Evolutionary conservation across 2,329 filamentous ascomycete genomes (phyloP).

Genomic region (Madurella mycetomatis): DNA sequence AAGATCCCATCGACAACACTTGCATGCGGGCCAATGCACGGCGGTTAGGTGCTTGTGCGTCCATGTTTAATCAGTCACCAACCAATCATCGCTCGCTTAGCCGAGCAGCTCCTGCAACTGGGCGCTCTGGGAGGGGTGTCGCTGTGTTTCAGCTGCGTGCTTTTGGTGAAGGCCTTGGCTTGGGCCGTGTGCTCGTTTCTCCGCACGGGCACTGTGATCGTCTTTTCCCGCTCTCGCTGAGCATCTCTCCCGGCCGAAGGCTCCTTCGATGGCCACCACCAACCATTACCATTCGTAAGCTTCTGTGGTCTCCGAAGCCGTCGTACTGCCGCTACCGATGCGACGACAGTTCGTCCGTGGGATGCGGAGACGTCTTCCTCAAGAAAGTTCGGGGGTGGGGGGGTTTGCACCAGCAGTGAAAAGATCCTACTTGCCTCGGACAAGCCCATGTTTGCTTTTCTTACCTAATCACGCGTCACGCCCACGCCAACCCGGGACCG

Average conservation of each 20-base stretch:
- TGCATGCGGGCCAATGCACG: constrained; percentile 31
- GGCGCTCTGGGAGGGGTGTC: constrained; percentile 9
- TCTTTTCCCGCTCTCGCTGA: neutral
- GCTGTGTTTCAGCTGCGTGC: constrained; percentile 28
- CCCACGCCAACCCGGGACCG: neutral
- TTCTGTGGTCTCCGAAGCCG: neutral
- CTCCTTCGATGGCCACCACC: neutral
- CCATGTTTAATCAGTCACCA: constrained; percentile 19
- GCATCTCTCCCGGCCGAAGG: neutral
- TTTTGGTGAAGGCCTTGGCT: constrained; percentile 9
- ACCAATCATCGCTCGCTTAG: constrained; percentile 25
- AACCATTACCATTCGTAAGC: constrained; percentile 1
- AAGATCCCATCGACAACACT: constrained; percentile 19
- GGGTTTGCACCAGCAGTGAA: too few relatives aligned
- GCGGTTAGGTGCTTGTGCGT: constrained; percentile 33
- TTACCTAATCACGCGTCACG: neutral
- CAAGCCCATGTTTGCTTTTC: neutral
- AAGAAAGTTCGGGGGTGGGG: too few relatives aligned
- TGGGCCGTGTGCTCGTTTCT: constrained; percentile 8
- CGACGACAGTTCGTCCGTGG: neutral
- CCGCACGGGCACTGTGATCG: neutral
- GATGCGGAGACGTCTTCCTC: neutral
- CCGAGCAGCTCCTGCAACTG: constrained; percentile 3
- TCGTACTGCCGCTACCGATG: neutral
- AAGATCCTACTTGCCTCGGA: neutral